phyloP scores from a whole-genome alignment of 2,329 filamentous ascomycete species.

The Thielaviopsis ethacetica region DNA sequence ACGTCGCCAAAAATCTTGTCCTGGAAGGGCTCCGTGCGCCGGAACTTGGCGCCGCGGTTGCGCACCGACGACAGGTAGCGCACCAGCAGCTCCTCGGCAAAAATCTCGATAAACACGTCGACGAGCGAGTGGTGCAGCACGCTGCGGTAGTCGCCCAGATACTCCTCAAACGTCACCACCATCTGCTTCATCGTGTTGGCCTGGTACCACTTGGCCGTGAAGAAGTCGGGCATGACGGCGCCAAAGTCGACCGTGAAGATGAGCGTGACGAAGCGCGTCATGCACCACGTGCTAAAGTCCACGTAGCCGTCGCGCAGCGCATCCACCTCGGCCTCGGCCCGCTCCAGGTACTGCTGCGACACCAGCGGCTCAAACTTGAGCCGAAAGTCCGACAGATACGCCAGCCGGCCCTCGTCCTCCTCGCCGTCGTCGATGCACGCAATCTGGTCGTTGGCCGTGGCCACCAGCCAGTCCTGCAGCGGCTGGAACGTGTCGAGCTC shows the following conservation, averaged over 20 bases:
- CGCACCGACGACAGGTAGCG: constrained; percentile 70
- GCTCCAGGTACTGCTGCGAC: constrained; percentile 61
- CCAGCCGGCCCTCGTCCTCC: constrained; percentile 51
- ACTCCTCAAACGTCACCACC: constrained; percentile 88
- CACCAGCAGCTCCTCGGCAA: constrained; percentile 78
- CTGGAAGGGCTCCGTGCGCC: constrained; percentile 68
- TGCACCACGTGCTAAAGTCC: constrained; percentile 85
- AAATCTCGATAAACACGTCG: constrained; percentile 85
- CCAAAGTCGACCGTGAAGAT: constrained; percentile 86
- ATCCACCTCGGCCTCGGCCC: constrained; percentile 56
- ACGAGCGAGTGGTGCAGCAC: constrained; percentile 75
- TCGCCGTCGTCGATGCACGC: constrained; percentile 91
- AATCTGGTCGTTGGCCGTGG: constrained; percentile 96
- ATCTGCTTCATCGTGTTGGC: constrained; percentile 83
- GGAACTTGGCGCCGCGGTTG: constrained; percentile 83
- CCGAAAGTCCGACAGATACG: constrained; percentile 75
- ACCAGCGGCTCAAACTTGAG: constrained; percentile 70
- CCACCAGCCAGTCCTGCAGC: constrained; percentile 88
- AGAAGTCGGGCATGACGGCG: constrained; percentile 70
- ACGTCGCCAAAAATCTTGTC: constrained; percentile 93
- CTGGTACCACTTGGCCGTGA: constrained; percentile 78
- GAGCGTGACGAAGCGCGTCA: constrained; percentile 68
- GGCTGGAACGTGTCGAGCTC: constrained; percentile 57
- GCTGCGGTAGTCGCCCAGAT: constrained; percentile 70
- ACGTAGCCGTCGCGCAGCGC: constrained; percentile 79